A percentile compares a stretch with the other conserved stretches of the same genome.
Evolutionary conservation across 2,329 filamentous ascomycete genomes (phyloP).

Genomic region (Aspergillus sp.): DNA sequence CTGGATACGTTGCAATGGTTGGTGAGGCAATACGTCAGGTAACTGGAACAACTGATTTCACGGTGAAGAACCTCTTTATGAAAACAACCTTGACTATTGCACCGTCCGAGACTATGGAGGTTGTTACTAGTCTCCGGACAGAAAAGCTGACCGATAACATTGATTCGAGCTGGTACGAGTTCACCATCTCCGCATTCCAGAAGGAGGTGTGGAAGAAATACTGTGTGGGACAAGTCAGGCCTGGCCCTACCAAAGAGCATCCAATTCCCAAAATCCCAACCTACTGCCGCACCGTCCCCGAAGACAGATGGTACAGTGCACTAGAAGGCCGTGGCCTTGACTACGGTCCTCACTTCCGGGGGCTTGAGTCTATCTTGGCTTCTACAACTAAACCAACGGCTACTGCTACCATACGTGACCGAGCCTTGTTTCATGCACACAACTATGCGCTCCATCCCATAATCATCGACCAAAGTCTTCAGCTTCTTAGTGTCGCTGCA

Average conservation of each 20-base stretch:
- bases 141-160: conserved; percentile 2
- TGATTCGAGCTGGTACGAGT: conserved; percentile 17
- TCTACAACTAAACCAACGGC: conserved; percentile 6
- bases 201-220: conserved; percentile 15
- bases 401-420: conserved; percentile 1
- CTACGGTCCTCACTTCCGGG: conserved; percentile 16
- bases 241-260: background rate
- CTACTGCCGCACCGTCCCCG: conserved; percentile 1
- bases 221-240: conserved; percentile 14
- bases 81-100: conserved; percentile 9
- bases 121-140: conserved; percentile 16
- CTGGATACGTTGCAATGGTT: conserved; percentile 26
- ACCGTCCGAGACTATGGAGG: conserved; percentile 7
- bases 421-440: conserved; percentile 2
- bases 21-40: conserved; percentile 23
- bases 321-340: conserved; percentile 12
- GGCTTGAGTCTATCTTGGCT: conserved; percentile 13
- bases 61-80: conserved; percentile 15
- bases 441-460: conserved; percentile 23
- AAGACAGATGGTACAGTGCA: conserved; percentile 9
- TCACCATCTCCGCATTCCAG: conserved; percentile 13
- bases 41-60: conserved; percentile 7
- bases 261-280: background rate
- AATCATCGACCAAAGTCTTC: conserved; percentile 20
- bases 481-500: conserved; percentile 22